Conservation (phyloP, 1,139 yeast genomes). For the Yamadazyma diospyri region DNA sequence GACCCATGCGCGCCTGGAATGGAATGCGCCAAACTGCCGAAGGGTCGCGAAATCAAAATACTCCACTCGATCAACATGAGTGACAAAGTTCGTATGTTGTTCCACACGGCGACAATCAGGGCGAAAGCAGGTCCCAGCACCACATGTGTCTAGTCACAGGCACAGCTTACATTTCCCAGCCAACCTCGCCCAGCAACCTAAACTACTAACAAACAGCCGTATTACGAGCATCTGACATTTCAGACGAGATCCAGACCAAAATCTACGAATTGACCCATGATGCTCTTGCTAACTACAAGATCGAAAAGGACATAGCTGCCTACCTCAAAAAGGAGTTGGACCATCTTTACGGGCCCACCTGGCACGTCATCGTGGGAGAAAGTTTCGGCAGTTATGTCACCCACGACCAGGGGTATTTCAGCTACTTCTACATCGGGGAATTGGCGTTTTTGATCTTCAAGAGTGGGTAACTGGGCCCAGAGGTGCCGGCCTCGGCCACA, state of each 20-base stretch:
- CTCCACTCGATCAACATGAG: conserved; percentile 3
- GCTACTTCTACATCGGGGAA: conserved; percentile 80
- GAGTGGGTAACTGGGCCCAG: conserved; percentile 47
- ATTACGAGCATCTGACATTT: conserved; percentile 46
- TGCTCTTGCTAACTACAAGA: conserved; percentile 39
- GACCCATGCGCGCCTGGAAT: no score
- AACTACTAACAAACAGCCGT: conserved; percentile 29
- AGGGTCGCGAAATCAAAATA: not conserved
- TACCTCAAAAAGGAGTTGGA: conserved; percentile 70
- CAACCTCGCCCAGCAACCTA: no score
- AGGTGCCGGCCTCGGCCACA: no score
- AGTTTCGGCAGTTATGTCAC: conserved; percentile 93
- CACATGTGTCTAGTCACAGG: no score
- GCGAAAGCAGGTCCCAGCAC: no score
- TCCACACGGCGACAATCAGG: no score
- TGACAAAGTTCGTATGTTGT: conserved; percentile 4
- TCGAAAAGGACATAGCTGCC: conserved; percentile 78
- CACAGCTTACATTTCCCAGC: no score
- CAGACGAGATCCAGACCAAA: conserved; percentile 57
- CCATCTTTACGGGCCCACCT: conserved; percentile 67
- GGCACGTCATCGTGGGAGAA: conserved; percentile 96
- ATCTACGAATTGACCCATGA: conserved; percentile 57
- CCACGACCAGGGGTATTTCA: conserved; percentile 80
- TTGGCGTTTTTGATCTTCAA: conserved; percentile 80
- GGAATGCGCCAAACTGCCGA: no score